These are phyloP conservation scores for Pestalotiopsis sp. DNA, from an alignment of 2,329 filamentous ascomycete genomes.

Conservation along the genomic window DNA sequence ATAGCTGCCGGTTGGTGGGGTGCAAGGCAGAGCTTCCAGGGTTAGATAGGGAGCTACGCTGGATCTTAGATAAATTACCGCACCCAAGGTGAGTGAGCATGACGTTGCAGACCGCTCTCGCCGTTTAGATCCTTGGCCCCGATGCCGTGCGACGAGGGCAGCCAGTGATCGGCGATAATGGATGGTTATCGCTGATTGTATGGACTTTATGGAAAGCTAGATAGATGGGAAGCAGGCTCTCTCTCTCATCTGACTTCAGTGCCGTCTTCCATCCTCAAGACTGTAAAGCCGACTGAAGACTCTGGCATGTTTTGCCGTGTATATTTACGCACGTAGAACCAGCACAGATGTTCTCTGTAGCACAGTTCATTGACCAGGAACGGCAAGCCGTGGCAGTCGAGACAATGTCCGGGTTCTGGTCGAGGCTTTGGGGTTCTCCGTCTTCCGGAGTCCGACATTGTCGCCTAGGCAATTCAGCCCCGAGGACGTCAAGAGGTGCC, in stretches of 20 bases:
- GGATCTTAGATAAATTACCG: conserved; percentile 8
- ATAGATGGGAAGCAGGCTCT: background rate
- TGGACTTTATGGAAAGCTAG: background rate
- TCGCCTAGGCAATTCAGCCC: background rate
- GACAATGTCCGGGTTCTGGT: background rate
- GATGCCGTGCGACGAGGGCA: background rate
- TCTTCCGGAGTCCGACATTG: conserved; percentile 2
- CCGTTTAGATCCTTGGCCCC: background rate
- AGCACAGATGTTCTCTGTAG: background rate
- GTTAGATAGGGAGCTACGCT: conserved; percentile 5
- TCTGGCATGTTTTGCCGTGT: background rate
- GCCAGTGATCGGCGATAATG: background rate
- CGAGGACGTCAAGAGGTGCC: background rate
- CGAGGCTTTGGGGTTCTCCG: conserved; percentile 7
- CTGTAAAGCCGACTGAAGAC: background rate
- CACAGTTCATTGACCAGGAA: background rate
- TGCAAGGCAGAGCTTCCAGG: conserved; percentile 9
- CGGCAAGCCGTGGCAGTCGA: background rate
- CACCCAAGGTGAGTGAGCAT: background rate
- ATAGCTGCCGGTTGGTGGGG: conserved; percentile 5
- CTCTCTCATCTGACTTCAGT: background rate
- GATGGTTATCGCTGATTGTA: background rate
- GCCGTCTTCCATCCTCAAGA: background rate
- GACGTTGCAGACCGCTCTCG: conserved; percentile 3
- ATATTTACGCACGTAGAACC: background rate